Evolutionary conservation across 2,329 filamentous ascomycete genomes (phyloP), one percentile per base, ranked within the genome.

Genomic region (Cercospora zeae-maydis): DNA sequence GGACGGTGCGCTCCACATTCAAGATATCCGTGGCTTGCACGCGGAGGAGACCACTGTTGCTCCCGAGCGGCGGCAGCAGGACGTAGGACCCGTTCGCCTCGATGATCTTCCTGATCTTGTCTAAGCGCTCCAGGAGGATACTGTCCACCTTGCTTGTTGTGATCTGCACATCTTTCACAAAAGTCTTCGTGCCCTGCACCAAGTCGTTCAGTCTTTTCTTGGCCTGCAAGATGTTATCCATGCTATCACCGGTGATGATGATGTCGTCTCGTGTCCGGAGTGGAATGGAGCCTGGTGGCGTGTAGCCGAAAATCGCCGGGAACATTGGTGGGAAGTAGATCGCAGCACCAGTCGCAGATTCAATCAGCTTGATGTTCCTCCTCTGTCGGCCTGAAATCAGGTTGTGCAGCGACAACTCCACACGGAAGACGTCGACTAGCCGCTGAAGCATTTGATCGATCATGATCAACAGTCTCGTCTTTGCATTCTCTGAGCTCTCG

Each of bases 291-390:
- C 90, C 91, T 7, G 87, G 86, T 1, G 93, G 93, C 58, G 88
- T 91, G 76, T 96, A 99, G 63, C 91, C 90, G 74, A 95, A 97
- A 67, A 97, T 88, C 63, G 89, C 88, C 13, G 93, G 93, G 75
- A 98, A 98, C 0, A 93, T 90, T 7, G 93, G 92, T 30, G 95
- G 95, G 74, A 99, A 98, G 79, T 99, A 99, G 72, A 99, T 98
- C 67, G 95, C 93, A 8, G 95, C 98, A 72, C 93, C 92, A 13
- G 95, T 98, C 30, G 90, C 87, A 13, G 95, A 96, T 78, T 99
- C 95, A 73, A 99, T 97, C 72, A 95, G 81, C 81, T 98, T 98
- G 80, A 99, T 96, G 76, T 97, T 97, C 81, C 96, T 96, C 70
- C 95, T 86, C 70, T 93, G 93, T 54, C 95, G 90, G 54, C 95